A percentile compares a stretch with the other conserved stretches of the same genome.
Conservation (phyloP, 352 stramenopile genomes). For the Phytophthora uliginosa region DNA sequence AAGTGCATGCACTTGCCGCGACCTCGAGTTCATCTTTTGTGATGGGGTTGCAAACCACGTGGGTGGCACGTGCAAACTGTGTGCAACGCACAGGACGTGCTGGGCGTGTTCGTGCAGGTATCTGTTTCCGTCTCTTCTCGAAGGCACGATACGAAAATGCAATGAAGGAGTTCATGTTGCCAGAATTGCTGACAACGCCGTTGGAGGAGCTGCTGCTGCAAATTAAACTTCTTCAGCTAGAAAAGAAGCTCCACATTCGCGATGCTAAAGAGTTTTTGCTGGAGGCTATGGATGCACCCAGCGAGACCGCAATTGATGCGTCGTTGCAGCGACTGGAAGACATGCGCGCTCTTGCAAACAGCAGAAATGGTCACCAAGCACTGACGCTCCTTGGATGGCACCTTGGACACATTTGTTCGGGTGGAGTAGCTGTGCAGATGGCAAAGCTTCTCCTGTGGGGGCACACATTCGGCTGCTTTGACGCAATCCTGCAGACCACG, state of each 20-base stretch:
- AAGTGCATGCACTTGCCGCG: constrained; percentile 68
- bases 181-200: constrained; percentile 76
- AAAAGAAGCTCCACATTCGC: constrained; percentile 78
- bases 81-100: constrained; percentile 94
- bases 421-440: constrained; percentile 76
- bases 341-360: constrained; percentile 76
- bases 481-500: constrained; percentile 68
- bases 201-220: constrained; percentile 82
- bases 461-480: constrained; percentile 75
- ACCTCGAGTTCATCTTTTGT: constrained; percentile 87
- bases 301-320: constrained; percentile 90
- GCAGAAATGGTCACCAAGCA: constrained; percentile 17
- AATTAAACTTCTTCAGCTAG: constrained; percentile 81
- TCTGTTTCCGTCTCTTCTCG: constrained; percentile 93
- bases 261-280: constrained; percentile 90
- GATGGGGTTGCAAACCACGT: constrained; percentile 91
- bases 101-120: constrained; percentile 93
- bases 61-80: constrained; percentile 87
- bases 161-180: constrained; percentile 84
- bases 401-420: constrained; percentile 72
- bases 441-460: constrained; percentile 79
- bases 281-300: constrained; percentile 95
- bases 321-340: constrained; percentile 90
- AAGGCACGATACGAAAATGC: constrained; percentile 64
- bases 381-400: constrained; percentile 84